These are phyloP conservation scores for Gelatoporia subvermispora DNA, from an alignment of 768 basidiomycete species.

Conservation along the genomic window DNA sequence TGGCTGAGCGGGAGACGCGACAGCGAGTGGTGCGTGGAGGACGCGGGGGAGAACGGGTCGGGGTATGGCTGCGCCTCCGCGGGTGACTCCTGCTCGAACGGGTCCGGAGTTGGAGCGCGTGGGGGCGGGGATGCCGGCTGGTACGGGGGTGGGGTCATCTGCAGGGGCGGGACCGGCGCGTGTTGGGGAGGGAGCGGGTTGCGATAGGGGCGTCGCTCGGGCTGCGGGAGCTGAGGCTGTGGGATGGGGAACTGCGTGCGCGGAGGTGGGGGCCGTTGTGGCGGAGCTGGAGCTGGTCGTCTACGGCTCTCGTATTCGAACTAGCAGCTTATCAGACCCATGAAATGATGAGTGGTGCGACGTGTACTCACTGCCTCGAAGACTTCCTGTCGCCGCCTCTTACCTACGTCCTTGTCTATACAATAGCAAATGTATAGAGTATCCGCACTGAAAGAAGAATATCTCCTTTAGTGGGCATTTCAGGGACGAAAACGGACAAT, in stretches of 20 bases:
- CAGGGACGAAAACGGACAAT: not conserved
- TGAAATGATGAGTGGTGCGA: constrained; percentile 10
- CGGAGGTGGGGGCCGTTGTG: constrained; percentile 4
- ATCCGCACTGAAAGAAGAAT: constrained; percentile 41
- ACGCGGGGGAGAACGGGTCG: constrained; percentile 18
- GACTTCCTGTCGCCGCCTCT: constrained; percentile 47
- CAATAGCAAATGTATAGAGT: constrained; percentile 65
- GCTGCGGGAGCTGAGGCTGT: constrained; percentile 4
- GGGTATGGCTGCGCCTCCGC: constrained; percentile 5
- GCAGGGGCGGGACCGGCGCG: constrained; percentile 6
- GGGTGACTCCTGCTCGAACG: constrained; percentile 21
- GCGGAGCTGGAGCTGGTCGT: constrained; percentile 7
- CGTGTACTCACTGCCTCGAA: constrained; percentile 53
- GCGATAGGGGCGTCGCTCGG: constrained; percentile 1
- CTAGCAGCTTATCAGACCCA: constrained; percentile 22
- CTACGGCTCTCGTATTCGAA: constrained; percentile 36
- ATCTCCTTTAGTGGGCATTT: not conserved
- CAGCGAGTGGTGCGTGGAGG: constrained; percentile 12
- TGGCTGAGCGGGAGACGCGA: constrained; percentile 9
- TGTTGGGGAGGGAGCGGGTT: not conserved
- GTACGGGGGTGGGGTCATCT: constrained; percentile 10
- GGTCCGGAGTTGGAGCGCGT: constrained; percentile 22
- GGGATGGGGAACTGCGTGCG: constrained; percentile 5
- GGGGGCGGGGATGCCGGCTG: constrained; percentile 9
- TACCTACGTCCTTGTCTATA: constrained; percentile 54